A percentile compares a stretch with the other conserved stretches of the same genome.
Evolutionary conservation across 139 green algal species (phyloP).

Genomic region (Chlorella sp.): DNA sequence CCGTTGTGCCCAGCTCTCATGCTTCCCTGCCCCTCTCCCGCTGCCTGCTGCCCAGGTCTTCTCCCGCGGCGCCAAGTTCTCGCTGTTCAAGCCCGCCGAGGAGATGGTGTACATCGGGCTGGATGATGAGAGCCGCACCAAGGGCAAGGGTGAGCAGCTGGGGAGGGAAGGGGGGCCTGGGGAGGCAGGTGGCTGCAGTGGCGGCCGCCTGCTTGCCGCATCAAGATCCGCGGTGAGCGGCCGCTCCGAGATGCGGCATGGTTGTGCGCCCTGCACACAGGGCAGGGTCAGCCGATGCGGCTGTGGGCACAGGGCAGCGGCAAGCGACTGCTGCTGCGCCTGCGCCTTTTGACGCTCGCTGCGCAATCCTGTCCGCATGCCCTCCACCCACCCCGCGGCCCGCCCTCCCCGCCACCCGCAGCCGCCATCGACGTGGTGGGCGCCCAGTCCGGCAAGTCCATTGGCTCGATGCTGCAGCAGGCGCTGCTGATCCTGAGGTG

Average conservation of each 20-base stretch:
- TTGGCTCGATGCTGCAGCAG: slow-evolving; percentile 73
- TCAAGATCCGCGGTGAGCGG: too few species aligned
- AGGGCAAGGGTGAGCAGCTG: slow-evolving; percentile 46
- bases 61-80: slow-evolving; percentile 87
- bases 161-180: too few species aligned
- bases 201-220: too few species aligned
- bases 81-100: slow-evolving; percentile 94
- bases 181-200: too few species aligned
- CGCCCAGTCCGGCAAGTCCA: slow-evolving; percentile 80
- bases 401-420: slow-evolving; percentile 37
- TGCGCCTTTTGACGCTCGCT: neutral
- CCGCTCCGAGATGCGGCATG: too few species aligned
- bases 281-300: too few species aligned
- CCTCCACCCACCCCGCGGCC: slow-evolving; percentile 36
- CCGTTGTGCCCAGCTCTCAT: too few species aligned
- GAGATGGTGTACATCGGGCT: slow-evolving; percentile 93
- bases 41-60: slow-evolving; percentile 58
- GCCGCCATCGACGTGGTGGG: slow-evolving; percentile 94
- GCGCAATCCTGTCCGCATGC: neutral
- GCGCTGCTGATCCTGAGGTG: slow-evolving; percentile 57
- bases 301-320: too few species aligned
- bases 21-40: neutral
- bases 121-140: slow-evolving; percentile 80
- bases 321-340: too few species aligned
- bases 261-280: too few species aligned